Evolutionary conservation across 2,329 filamentous ascomycete species (phyloP).

Genomic region (Colletotrichum theobromicola): DNA sequence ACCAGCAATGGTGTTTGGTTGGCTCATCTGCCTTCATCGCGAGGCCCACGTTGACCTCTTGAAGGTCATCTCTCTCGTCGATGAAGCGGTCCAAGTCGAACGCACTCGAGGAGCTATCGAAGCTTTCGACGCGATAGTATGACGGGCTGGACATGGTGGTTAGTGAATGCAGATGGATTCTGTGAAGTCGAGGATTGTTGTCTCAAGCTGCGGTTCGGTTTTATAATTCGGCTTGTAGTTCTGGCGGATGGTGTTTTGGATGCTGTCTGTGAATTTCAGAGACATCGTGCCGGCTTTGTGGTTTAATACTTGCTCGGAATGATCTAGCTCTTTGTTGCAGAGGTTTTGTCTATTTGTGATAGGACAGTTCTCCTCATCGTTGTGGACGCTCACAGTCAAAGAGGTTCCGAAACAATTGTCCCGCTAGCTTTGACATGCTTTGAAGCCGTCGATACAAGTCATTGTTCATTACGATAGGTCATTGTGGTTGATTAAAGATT

Average conservation of each 20-base stretch:
- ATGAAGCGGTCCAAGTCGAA: background rate
- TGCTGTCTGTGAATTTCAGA: background rate
- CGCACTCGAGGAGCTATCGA: background rate
- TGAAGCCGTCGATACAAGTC: background rate
- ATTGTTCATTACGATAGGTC: background rate
- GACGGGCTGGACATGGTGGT: background rate
- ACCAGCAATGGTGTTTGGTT: conserved; percentile 1
- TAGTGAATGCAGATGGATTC: background rate
- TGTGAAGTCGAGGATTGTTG: background rate
- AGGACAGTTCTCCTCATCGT: background rate
- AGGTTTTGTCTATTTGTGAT: background rate
- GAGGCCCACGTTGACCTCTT: background rate
- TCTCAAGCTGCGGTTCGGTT: background rate
- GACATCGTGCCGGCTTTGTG: background rate
- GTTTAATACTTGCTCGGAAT: background rate
- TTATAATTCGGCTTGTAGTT: background rate
- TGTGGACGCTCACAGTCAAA: background rate
- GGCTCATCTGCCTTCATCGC: background rate
- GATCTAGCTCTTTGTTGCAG: background rate
- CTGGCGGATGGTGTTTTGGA: background rate
- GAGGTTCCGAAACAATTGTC: background rate
- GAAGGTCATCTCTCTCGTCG: background rate
- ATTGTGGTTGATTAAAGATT: background rate
- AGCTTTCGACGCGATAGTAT: background rate
- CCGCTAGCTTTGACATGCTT: background rate